These are phyloP conservation scores for Hymenoscyphus albidus DNA, from an alignment of 2,329 filamentous ascomycete species.

Conservation along the genomic window DNA sequence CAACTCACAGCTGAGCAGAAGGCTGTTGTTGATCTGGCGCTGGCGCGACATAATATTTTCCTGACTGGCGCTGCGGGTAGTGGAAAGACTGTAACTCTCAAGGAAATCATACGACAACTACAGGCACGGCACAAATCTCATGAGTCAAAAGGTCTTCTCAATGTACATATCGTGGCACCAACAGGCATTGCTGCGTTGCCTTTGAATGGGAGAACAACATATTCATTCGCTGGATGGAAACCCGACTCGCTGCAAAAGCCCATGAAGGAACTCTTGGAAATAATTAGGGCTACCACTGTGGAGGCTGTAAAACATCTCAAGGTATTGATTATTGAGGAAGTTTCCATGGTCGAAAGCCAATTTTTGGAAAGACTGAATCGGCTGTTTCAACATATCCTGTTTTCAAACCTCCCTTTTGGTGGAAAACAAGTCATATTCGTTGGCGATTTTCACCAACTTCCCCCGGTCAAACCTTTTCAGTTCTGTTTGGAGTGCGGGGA, in stretches of 20 bases:
- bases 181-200: slow-evolving; percentile 31
- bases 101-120: slow-evolving; percentile 22
- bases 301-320: slow-evolving; percentile 13
- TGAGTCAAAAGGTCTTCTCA: background rate
- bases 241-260: slow-evolving; percentile 24
- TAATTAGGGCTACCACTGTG: background rate
- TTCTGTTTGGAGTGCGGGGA: slow-evolving; percentile 27
- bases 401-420: slow-evolving; percentile 22
- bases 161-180: slow-evolving; percentile 27
- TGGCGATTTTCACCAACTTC: slow-evolving; percentile 32
- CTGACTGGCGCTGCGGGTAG: slow-evolving; percentile 32
- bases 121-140: background rate
- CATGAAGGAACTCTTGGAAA: slow-evolving; percentile 13
- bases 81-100: slow-evolving; percentile 29
- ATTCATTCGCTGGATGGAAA: slow-evolving; percentile 30
- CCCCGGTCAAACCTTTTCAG: slow-evolving; percentile 31
- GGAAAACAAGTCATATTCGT: slow-evolving; percentile 32
- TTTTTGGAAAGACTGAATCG: slow-evolving; percentile 28
- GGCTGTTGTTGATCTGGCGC: slow-evolving; percentile 25
- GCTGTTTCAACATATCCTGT: slow-evolving; percentile 20
- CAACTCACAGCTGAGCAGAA: slow-evolving; percentile 26
- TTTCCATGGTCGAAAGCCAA: slow-evolving; percentile 33
- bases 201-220: slow-evolving; percentile 26
- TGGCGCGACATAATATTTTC: slow-evolving; percentile 30
- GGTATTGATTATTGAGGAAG: slow-evolving; percentile 30